Conservation (phyloP, 495 filamentous ascomycete species). For the Tuber brumale region DNA sequence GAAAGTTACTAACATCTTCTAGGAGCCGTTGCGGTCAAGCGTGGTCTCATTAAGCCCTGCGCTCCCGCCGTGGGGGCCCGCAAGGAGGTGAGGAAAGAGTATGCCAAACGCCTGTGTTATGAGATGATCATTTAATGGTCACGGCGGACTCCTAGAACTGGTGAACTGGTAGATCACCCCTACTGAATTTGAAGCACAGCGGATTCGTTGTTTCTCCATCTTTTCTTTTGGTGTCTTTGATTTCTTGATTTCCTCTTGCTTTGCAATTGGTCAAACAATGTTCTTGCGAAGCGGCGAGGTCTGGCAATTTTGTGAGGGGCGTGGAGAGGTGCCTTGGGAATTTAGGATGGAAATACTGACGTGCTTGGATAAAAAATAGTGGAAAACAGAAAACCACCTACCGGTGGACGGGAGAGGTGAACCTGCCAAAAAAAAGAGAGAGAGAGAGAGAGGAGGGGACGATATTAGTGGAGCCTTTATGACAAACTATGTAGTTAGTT, state of each 20-base stretch:
- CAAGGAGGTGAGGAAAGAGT: background rate
- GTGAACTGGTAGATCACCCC: background rate
- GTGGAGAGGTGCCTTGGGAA: background rate
- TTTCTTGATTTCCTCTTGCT: background rate
- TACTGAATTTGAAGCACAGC: background rate
- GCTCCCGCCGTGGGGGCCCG: background rate
- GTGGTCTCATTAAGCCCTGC: background rate
- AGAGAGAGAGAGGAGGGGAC: background rate
- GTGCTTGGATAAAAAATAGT: background rate
- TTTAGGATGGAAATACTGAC: background rate
- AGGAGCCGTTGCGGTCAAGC: background rate
- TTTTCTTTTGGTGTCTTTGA: background rate
- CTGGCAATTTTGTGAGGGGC: background rate
- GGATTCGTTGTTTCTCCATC: background rate
- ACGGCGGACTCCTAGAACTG: background rate
- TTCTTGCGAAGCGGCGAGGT: background rate
- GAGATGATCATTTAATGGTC: background rate
- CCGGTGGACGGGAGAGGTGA: background rate
- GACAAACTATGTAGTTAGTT: background rate
- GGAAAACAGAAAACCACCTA: background rate
- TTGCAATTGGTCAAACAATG: background rate
- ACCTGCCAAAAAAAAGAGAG: background rate
- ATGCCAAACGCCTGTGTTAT: background rate
- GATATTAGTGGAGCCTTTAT: background rate
- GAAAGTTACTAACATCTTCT: background rate